Evolutionary conservation across 1,284 basidiomycete genomes (phyloP).

Genomic region (Rhodotorula sp.): DNA sequence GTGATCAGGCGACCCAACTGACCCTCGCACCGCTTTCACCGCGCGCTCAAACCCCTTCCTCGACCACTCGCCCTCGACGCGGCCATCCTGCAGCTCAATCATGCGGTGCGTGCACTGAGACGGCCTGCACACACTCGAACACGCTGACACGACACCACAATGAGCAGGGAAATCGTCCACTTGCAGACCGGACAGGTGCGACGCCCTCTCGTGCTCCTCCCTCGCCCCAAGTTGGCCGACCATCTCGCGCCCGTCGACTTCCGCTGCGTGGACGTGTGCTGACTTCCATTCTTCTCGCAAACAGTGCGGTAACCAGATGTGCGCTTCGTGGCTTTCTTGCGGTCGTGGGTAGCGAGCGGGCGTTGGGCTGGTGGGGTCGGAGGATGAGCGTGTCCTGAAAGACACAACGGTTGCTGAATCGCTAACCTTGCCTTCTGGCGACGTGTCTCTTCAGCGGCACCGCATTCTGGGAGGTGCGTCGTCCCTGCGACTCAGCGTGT

Average conservation of each 20-base stretch:
- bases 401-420: too few relatives aligned
- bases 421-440: too few relatives aligned
- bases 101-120: background rate
- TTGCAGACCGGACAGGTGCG: slow-evolving; percentile 87
- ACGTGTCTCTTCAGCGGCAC: slow-evolving; percentile 27
- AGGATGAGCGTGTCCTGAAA: background rate
- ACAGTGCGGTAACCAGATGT: slow-evolving; percentile 21
- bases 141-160: background rate
- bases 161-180: slow-evolving; percentile 76
- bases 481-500: background rate
- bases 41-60: background rate
- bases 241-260: background rate
- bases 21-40: background rate
- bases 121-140: too few relatives aligned
- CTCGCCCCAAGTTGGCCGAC: background rate
- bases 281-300: background rate
- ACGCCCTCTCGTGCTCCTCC: slow-evolving; percentile 42
- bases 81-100: background rate
- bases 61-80: background rate
- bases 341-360: too few relatives aligned
- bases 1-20: background rate
- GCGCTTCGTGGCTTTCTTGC: background rate
- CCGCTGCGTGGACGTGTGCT: background rate
- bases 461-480: slow-evolving; percentile 91
- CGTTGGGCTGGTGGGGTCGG: background rate